These are phyloP conservation scores for Leishmania turanica DNA, from an alignment of 208 protist species.

Conservation along the genomic window DNA sequence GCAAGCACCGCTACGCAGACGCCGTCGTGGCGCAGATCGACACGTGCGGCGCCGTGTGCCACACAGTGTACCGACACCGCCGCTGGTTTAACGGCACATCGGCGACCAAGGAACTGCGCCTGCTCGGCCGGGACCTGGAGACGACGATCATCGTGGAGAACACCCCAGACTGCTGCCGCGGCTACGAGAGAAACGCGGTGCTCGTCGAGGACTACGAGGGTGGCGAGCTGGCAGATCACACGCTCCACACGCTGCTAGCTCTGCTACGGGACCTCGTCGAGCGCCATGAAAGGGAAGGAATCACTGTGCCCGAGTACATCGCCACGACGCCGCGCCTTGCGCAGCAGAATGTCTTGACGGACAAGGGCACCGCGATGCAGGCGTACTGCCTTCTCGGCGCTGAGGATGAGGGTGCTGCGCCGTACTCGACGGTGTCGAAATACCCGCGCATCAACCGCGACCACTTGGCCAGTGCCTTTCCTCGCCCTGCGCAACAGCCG, in stretches of 20 bases:
- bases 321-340: constrained; percentile 38
- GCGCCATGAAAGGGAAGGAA: constrained; percentile 35
- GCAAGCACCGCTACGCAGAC: constrained; percentile 83
- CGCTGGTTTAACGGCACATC: constrained; percentile 69
- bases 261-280: constrained; percentile 77
- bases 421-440: constrained; percentile 7
- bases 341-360: constrained; percentile 56
- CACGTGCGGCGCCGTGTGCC: constrained; percentile 49
- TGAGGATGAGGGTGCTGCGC: constrained; percentile 16
- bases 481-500: neutral
- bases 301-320: constrained; percentile 82
- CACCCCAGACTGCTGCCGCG: constrained; percentile 89
- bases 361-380: constrained; percentile 61
- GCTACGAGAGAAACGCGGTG: constrained; percentile 87
- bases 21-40: constrained; percentile 89
- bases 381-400: constrained; percentile 71
- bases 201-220: constrained; percentile 92
- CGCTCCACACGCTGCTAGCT: constrained; percentile 60
- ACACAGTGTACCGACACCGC: constrained; percentile 82
- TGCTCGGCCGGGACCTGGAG: constrained; percentile 79
- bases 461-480: neutral
- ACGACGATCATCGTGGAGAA: constrained; percentile 90
- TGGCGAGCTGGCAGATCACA: constrained; percentile 88
- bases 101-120: constrained; percentile 78
- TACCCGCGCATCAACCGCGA: constrained; percentile 7